Conservation (phyloP, 2,329 filamentous ascomycete species). For the Sarocladiaceae sp. region DNA sequence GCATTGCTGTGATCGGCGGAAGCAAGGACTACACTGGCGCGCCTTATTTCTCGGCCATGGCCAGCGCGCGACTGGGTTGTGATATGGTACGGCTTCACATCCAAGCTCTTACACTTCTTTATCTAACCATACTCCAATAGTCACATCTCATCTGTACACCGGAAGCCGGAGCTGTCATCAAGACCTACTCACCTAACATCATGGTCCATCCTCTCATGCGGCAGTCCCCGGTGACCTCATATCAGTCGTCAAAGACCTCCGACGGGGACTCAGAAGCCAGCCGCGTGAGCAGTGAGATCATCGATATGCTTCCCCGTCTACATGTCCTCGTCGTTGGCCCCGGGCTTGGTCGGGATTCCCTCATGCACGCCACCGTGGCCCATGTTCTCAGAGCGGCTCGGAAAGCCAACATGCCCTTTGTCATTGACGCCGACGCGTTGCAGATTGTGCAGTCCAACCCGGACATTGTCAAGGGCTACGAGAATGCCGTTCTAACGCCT, state of each 20-base stretch:
- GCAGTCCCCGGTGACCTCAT: constrained; percentile 44
- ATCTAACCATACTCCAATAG: constrained; percentile 32
- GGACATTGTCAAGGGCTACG: constrained; percentile 72
- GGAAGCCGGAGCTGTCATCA: constrained; percentile 80
- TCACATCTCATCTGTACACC: constrained; percentile 95
- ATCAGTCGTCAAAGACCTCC: constrained; percentile 19
- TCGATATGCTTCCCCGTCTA: constrained; percentile 75
- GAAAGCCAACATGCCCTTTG: constrained; percentile 65
- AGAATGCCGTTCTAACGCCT: constrained; percentile 80
- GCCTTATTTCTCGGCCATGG: constrained; percentile 97
- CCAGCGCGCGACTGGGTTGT: constrained; percentile 80
- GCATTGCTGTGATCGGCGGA: constrained; percentile 89
- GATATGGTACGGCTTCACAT: constrained; percentile 62
- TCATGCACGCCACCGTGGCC: constrained; percentile 84
- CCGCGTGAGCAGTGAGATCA: constrained; percentile 59
- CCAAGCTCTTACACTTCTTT: background rate
- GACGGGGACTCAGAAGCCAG: constrained; percentile 46
- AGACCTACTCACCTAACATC: constrained; percentile 94
- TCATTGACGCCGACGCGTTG: constrained; percentile 87
- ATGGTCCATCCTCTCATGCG: constrained; percentile 98
- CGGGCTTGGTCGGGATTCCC: constrained; percentile 78
- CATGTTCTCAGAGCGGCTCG: constrained; percentile 74
- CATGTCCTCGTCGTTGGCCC: constrained; percentile 92
- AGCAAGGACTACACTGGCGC: constrained; percentile 96
- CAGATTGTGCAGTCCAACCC: constrained; percentile 70